Conservation (phyloP, 2,329 filamentous ascomycete genomes). For the Pseudonectria foliicola region DNA sequence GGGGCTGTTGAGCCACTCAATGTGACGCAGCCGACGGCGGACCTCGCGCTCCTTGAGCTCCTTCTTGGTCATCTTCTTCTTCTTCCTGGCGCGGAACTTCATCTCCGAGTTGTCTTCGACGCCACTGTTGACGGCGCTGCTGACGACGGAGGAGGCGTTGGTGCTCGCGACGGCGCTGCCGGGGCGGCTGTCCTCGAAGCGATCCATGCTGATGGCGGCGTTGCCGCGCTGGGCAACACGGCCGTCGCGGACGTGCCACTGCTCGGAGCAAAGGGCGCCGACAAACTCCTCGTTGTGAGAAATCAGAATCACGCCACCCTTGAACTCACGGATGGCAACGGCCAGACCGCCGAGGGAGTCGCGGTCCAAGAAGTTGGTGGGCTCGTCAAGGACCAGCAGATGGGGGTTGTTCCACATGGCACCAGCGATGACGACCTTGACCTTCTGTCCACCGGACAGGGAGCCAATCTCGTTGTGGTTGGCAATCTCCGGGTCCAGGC, state of each 20-base stretch:
- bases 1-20: slow-evolving; percentile 75
- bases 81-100: slow-evolving; percentile 85
- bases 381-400: slow-evolving; percentile 93
- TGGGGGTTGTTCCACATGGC: slow-evolving; percentile 99
- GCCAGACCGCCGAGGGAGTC: slow-evolving; percentile 94
- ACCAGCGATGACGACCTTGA: slow-evolving; percentile 95
- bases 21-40: slow-evolving; percentile 77
- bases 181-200: slow-evolving; percentile 77
- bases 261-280: slow-evolving; percentile 87
- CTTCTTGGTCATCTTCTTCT: slow-evolving; percentile 98
- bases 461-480: slow-evolving; percentile 98
- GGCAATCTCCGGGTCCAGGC: slow-evolving; percentile 93
- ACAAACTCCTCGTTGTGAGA: slow-evolving; percentile 99
- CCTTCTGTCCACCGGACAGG: slow-evolving; percentile 93
- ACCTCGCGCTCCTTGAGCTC: slow-evolving; percentile 92
- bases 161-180: slow-evolving; percentile 51
- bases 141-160: slow-evolving; percentile 47
- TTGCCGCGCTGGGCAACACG: slow-evolving; percentile 79
- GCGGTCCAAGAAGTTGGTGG: slow-evolving; percentile 97
- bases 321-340: slow-evolving; percentile 97
- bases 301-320: slow-evolving; percentile 97
- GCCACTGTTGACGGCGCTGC: slow-evolving; percentile 65
- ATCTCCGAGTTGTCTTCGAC: slow-evolving; percentile 71
- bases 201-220: slow-evolving; percentile 64
- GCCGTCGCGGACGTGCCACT: slow-evolving; percentile 90